These are phyloP conservation scores for Psilocybe azurescens DNA, from an alignment of 768 basidiomycete species.

Conservation along the genomic window DNA sequence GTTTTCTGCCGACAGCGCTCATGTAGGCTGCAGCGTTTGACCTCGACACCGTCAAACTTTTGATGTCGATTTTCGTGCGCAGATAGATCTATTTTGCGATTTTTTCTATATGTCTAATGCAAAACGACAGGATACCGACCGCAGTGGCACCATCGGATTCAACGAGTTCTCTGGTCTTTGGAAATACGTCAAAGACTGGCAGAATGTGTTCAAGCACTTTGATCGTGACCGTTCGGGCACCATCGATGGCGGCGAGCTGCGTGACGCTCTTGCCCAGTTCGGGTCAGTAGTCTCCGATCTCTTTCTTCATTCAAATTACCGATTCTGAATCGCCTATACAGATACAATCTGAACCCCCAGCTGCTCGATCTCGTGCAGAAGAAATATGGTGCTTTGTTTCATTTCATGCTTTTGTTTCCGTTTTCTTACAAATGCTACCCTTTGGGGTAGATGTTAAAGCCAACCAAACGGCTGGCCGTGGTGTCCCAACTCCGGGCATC, in stretches of 20 bases:
- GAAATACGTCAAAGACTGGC: constrained; percentile 91
- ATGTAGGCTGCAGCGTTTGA: constrained; percentile 64
- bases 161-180: constrained; percentile 83
- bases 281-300: constrained; percentile 46
- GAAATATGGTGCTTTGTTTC: constrained; percentile 72
- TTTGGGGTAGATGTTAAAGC: constrained; percentile 64
- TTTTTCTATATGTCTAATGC: background rate
- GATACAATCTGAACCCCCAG: constrained; percentile 71
- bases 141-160: constrained; percentile 81
- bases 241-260: constrained; percentile 74
- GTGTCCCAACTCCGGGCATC: constrained; percentile 57
- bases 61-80: constrained; percentile 83
- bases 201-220: constrained; percentile 82
- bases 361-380: constrained; percentile 69
- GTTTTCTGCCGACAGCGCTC: background rate
- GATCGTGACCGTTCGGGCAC: constrained; percentile 84
- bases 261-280: constrained; percentile 73
- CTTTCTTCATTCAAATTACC: background rate
- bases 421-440: constrained; percentile 38
- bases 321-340: constrained; percentile 20
- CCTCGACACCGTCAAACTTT: constrained; percentile 83
- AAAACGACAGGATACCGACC: constrained; percentile 60
- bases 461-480: constrained; percentile 37
- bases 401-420: background rate
- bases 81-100: background rate